A percentile compares a stretch with the other conserved stretches of the same genome.
Evolutionary conservation across 345 rosid genomes (phyloP).

Genomic region (Salix exigua): DNA sequence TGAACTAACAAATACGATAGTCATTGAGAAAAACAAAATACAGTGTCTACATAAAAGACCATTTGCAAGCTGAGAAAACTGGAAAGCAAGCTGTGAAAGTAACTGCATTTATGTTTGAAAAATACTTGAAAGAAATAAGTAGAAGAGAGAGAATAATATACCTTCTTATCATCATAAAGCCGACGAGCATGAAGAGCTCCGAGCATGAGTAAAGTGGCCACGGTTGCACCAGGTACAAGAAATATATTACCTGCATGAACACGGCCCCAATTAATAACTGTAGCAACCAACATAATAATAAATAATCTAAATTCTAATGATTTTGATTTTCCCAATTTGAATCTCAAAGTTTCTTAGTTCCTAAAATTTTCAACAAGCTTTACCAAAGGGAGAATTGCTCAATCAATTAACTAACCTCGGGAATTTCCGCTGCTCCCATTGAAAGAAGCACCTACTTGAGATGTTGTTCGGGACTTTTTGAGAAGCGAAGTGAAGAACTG

Average conservation of each 20-base stretch:
- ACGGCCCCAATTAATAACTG: constrained; percentile 4
- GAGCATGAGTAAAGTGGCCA: constrained; percentile 89
- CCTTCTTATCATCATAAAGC: constrained; percentile 86
- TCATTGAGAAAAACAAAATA: background rate
- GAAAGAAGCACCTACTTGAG: constrained; percentile 41
- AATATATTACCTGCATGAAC: constrained; percentile 52
- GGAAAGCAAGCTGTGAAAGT: background rate
- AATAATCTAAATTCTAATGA: background rate
- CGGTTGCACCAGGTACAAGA: constrained; percentile 84
- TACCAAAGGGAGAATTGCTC: background rate
- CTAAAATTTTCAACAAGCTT: no score
- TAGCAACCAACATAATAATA: background rate
- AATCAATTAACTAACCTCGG: constrained; percentile 38
- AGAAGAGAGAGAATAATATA: constrained; percentile 2
- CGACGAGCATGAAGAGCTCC: constrained; percentile 95
- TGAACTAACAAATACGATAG: background rate
- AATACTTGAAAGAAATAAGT: background rate
- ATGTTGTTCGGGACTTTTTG: constrained; percentile 39
- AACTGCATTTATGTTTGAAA: background rate
- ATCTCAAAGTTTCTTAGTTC: background rate
- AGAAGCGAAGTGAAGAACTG: constrained; percentile 45
- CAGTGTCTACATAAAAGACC: background rate
- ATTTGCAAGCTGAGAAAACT: background rate
- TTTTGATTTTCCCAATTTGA: no score
- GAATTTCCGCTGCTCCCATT: constrained; percentile 41